Evolutionary conservation across 2,329 filamentous ascomycete genomes (phyloP), one percentile per base, ranked within the genome.

Genomic region (Tricladium varicosporioides): DNA sequence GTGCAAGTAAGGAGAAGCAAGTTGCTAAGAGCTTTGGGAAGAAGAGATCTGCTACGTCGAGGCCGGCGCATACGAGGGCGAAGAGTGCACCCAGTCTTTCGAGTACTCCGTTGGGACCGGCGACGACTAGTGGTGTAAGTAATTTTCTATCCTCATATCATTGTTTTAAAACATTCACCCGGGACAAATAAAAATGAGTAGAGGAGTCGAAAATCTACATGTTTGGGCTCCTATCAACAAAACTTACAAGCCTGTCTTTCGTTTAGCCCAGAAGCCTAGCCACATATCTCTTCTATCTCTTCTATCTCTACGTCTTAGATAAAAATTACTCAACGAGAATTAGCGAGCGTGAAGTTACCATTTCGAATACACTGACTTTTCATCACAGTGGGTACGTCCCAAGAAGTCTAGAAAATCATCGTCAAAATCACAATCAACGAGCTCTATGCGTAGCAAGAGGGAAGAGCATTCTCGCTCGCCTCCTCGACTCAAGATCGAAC

Each of bases 21-120:
- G 60, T 33, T 33, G 54, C 53, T 47, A 50, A 33, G 58, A 60
- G 45, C n/a, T n/a, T n/a, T 11, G 47, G 31, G 16, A 51, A 40
- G 31, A 43, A 46, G 43, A 10, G 54, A 9, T 56, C 55, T 2
- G n/a, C 15, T 36, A 1, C 42, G 36, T 46, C 51, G 18, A 27
- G 42, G 5, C n/a, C 18, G 15, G 45, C 50, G 18, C 59, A 64
- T 58, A 40, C 50, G 15, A 47, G 60, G 15, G 57, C 61, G 18
- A 67, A 63, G 46, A 63, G 60, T 40, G 53, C 61, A 10, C 57
- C 61, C 2, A 56, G 61, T 33, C 46, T 62, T 14, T 63, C 62
- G 11, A 19, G 60, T 1, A 67, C 63, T 10, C 59, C 64, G 18
- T 43, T 65, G 1, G 67, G 65, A 1, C 54, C 54, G n/a, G 66